These are phyloP conservation scores for Pseudopediastrum boryanum DNA, from an alignment of 139 green algal genomes.

Conservation along the genomic window DNA sequence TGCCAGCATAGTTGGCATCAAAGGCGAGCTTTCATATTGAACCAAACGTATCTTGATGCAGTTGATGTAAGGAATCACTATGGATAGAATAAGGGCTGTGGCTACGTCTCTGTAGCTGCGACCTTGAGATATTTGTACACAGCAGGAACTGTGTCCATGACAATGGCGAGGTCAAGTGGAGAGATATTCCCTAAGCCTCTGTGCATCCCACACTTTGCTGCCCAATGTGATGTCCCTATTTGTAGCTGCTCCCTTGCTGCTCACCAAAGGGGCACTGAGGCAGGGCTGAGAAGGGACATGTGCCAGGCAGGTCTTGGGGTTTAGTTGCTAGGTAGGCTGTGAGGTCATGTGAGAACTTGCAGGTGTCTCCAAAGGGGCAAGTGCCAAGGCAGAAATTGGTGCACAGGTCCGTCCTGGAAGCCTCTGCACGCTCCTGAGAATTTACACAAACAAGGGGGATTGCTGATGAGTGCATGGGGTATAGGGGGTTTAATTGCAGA, in stretches of 20 bases:
- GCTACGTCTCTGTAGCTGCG: no score
- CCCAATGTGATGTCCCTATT: background rate
- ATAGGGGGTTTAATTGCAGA: background rate
- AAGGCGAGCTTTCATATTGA: no score
- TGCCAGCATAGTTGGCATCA: no score
- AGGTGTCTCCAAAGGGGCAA: slow-evolving; percentile 66
- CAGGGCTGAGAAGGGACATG: slow-evolving; percentile 64
- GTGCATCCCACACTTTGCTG: background rate
- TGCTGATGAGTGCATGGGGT: no score
- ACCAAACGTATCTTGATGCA: no score
- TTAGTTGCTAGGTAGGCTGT: slow-evolving; percentile 63
- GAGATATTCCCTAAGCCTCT: no score
- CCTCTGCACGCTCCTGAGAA: slow-evolving; percentile 36
- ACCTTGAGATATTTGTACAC: no score
- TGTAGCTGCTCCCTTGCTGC: background rate
- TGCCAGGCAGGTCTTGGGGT: slow-evolving; percentile 71
- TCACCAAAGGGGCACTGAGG: slow-evolving; percentile 13
- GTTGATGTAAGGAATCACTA: no score
- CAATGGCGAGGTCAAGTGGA: no score
- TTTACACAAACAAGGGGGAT: background rate
- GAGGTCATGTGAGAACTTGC: slow-evolving; percentile 80
- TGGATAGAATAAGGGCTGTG: no score
- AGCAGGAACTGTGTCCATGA: no score
- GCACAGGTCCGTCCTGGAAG: slow-evolving; percentile 50
- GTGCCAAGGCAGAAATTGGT: slow-evolving; percentile 41